These are phyloP conservation scores for Chrysoporthe cubensis DNA, from an alignment of 2,329 filamentous ascomycete genomes.

Conservation along the genomic window DNA sequence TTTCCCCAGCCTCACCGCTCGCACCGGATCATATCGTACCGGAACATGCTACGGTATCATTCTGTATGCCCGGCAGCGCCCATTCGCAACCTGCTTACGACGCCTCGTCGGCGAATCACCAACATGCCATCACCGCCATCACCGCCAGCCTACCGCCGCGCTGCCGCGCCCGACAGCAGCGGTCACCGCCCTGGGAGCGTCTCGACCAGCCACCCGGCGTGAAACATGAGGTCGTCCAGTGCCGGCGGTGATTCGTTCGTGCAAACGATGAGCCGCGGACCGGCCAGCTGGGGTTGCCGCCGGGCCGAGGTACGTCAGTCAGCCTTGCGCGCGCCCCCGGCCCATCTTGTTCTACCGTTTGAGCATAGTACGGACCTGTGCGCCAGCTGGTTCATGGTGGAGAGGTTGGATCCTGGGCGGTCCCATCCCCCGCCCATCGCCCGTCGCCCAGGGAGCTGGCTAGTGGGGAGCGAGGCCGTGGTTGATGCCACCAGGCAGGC, in stretches of 20 bases:
- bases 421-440: not conserved
- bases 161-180: not conserved
- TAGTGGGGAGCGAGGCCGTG: not conserved
- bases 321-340: not conserved
- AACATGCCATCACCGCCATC: not conserved
- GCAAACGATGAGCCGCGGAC: not conserved
- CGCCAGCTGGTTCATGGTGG: not conserved
- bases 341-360: no score
- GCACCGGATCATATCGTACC: not conserved
- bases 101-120: not conserved
- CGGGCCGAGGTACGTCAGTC: constrained; percentile 3
- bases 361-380: no score
- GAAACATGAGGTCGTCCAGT: not conserved
- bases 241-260: not conserved
- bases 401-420: not conserved
- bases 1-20: not conserved
- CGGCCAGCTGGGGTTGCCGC: not conserved
- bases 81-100: not conserved
- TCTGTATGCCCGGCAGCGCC: not conserved
- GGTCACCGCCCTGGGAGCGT: not conserved
- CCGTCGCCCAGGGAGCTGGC: not conserved
- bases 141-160: not conserved
- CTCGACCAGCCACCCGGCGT: not conserved
- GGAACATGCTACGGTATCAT: not conserved
- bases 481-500: not conserved